Evolutionary conservation across 305 asterid genomes (phyloP).

Genomic region (Plantago lanceolata): DNA sequence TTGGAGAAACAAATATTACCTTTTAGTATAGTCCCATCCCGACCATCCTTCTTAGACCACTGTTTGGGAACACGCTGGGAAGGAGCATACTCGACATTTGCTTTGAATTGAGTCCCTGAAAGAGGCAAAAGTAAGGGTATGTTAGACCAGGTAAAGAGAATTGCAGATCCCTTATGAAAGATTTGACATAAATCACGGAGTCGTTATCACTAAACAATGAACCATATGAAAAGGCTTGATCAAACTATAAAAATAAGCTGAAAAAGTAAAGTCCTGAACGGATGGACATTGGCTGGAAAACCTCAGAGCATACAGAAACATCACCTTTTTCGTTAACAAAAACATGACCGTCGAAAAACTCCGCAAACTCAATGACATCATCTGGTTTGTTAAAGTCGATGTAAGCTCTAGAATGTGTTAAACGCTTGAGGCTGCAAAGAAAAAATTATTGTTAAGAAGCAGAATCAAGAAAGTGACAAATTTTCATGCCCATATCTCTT

Average conservation of each 20-base stretch:
- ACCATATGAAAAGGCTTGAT: neutral
- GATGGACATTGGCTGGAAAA: neutral
- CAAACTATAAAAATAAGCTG: slow-evolving; percentile 6
- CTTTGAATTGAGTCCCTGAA: slow-evolving; percentile 78
- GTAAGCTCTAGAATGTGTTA: slow-evolving; percentile 59
- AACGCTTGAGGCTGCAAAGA: slow-evolving; percentile 66
- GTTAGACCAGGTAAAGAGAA: slow-evolving; percentile 19
- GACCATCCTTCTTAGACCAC: slow-evolving; percentile 85
- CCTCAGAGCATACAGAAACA: slow-evolving; percentile 18
- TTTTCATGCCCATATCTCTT: neutral
- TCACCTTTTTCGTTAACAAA: slow-evolving; percentile 94
- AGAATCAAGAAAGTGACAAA: neutral
- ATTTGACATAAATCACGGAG: neutral
- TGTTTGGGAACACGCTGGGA: slow-evolving; percentile 82
- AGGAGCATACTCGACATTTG: slow-evolving; percentile 85
- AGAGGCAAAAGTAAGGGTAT: slow-evolving; percentile 15
- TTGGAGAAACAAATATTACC: slow-evolving; percentile 41
- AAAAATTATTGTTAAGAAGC: slow-evolving; percentile 15
- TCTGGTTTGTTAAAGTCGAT: slow-evolving; percentile 64
- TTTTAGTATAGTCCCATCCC: slow-evolving; percentile 79
- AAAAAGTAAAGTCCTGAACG: slow-evolving; percentile 14
- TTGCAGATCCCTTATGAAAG: slow-evolving; percentile 11
- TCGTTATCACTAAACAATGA: neutral
- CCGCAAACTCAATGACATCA: slow-evolving; percentile 83
- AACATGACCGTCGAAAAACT: slow-evolving; percentile 75